Evolutionary conservation across 257 asterid genomes (phyloP).

Genomic region (Sherardia arvensis): DNA sequence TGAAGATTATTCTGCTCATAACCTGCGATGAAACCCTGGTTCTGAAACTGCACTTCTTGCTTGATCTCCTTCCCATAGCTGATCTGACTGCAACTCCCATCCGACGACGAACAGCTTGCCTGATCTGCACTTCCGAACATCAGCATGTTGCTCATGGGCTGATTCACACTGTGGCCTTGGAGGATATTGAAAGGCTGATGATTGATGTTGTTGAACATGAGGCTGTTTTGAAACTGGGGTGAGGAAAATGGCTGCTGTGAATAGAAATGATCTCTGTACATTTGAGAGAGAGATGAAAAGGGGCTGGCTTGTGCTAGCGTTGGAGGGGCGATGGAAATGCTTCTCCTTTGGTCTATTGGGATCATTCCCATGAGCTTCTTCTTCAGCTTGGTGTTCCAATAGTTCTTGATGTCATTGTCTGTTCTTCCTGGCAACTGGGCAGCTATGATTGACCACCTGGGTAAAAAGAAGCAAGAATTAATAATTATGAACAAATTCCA

Average conservation of each 20-base stretch:
- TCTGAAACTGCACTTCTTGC: slow-evolving; percentile 26
- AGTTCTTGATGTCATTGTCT: slow-evolving; percentile 78
- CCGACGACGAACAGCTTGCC: slow-evolving; percentile 59
- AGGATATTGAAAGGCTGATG: slow-evolving; percentile 16
- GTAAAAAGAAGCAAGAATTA: neutral
- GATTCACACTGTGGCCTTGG: slow-evolving; percentile 14
- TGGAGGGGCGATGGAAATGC: slow-evolving; percentile 25
- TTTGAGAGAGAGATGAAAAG: slow-evolving; percentile 15
- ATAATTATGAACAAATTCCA: neutral
- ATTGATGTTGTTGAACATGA: slow-evolving; percentile 11
- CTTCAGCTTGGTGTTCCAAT: slow-evolving; percentile 90
- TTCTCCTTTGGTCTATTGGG: slow-evolving; percentile 26
- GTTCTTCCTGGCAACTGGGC: slow-evolving; percentile 76
- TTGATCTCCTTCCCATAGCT: slow-evolving; percentile 45
- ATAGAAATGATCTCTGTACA: slow-evolving; percentile 18
- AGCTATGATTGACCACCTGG: slow-evolving; percentile 81
- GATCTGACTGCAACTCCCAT: slow-evolving; percentile 43
- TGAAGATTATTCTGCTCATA: slow-evolving; percentile 14
- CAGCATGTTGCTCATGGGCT: slow-evolving; percentile 35
- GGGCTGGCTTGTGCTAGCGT: slow-evolving; percentile 17
- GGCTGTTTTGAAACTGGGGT: slow-evolving; percentile 19
- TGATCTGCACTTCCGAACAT: slow-evolving; percentile 42
- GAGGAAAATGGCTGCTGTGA: slow-evolving; percentile 1
- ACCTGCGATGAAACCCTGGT: slow-evolving; percentile 12
- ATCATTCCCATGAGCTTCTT: slow-evolving; percentile 55